phyloP scores from a whole-genome alignment of 2,329 filamentous ascomycete genomes.

The Dactylellina parvicollis region DNA sequence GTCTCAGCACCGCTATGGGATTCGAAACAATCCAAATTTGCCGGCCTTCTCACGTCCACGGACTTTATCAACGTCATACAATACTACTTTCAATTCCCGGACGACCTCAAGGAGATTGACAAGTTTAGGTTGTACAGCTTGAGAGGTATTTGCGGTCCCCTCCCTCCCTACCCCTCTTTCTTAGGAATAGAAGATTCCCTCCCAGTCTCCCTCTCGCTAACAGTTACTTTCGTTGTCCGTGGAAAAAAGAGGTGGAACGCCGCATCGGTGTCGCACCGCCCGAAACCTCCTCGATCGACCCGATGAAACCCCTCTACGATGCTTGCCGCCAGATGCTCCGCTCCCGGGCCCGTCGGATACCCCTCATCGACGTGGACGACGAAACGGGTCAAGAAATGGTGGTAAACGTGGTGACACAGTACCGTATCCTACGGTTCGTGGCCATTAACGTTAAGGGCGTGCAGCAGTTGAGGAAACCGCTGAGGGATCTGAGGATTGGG shows the following conservation, averaged over 20 bases:
- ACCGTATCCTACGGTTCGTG: constrained; percentile 98
- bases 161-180: too few relatives aligned
- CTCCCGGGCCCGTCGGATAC: constrained; percentile 91
- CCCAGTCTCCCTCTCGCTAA: too few relatives aligned
- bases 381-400: constrained; percentile 93
- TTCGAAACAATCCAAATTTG: constrained; percentile 89
- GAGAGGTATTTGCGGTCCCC: constrained; percentile 71
- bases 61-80: constrained; percentile 99
- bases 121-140: constrained; percentile 92
- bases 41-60: constrained; percentile 90
- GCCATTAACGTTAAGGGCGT: constrained; percentile 93
- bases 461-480: constrained; percentile 83
- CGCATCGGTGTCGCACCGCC: constrained; percentile 89
- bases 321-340: constrained; percentile 93
- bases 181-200: too few relatives aligned
- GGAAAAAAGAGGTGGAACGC: constrained; percentile 82
- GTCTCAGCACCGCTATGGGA: constrained; percentile 98
- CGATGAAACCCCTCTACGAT: constrained; percentile 89
- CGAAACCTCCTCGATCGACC: constrained; percentile 95
- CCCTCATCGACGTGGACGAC: constrained; percentile 90
- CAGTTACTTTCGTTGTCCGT: background rate
- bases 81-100: constrained; percentile 97
- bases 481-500: constrained; percentile 84
- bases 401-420: constrained; percentile 96
- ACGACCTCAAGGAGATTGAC: constrained; percentile 87